These are phyloP conservation scores for Tolypocladium album DNA, from an alignment of 2,329 filamentous ascomycete species.

Conservation along the genomic window DNA sequence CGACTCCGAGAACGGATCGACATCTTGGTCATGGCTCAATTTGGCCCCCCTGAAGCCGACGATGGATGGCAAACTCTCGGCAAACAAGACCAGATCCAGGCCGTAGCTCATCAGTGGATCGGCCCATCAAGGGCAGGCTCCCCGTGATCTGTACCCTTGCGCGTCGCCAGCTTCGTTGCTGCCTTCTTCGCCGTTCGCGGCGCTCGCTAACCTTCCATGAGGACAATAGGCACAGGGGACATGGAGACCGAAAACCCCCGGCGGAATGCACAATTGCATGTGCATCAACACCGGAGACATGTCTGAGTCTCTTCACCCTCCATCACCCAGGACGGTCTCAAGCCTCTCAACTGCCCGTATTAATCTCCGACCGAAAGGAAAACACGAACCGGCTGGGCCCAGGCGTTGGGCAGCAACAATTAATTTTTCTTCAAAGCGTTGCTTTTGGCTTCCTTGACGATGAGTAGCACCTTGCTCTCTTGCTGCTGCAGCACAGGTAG, in stretches of 20 bases:
- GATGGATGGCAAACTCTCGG: neutral
- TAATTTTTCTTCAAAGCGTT: neutral
- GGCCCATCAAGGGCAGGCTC: neutral
- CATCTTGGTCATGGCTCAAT: neutral
- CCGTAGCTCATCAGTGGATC: neutral
- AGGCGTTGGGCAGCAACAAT: constrained; percentile 22
- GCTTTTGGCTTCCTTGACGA: neutral
- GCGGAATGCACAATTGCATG: neutral
- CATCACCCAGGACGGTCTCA: neutral
- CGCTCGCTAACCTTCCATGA: neutral
- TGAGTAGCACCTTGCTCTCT: neutral
- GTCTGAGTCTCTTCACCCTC: neutral
- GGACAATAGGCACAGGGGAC: neutral
- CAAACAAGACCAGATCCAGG: neutral
- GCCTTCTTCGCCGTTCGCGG: neutral
- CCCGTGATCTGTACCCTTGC: neutral
- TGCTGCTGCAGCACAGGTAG: neutral
- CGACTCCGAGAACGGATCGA: neutral
- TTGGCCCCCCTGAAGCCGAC: neutral
- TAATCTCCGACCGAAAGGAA: neutral
- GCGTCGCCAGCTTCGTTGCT: neutral
- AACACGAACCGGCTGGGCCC: constrained; percentile 13
- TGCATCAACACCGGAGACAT: neutral
- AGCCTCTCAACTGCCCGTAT: neutral
- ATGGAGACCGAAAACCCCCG: neutral